Percentiles rank a stretch among this genome's conserved stretches.
These are phyloP conservation scores for Corinectria fuckeliana DNA, from an alignment of 2,329 filamentous ascomycete genomes.

Conservation along the genomic window DNA sequence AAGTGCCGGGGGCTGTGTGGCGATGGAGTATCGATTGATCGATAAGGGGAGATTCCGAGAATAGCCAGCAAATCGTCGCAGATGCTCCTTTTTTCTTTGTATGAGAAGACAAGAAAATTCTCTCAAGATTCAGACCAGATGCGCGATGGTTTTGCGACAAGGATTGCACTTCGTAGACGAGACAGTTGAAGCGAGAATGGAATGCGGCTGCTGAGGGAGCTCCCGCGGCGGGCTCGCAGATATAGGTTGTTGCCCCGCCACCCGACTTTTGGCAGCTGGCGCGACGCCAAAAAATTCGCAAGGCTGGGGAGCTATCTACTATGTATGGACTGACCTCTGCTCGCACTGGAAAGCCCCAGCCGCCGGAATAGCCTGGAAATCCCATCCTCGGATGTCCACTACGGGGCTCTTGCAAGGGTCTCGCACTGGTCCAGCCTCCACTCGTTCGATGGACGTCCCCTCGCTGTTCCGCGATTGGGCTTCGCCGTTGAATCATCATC, in stretches of 20 bases:
- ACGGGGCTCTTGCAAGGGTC: constrained; percentile 5
- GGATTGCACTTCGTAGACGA: too few relatives aligned
- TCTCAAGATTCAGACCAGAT: neutral
- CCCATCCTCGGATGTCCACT: constrained; percentile 4
- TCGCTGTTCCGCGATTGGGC: neutral
- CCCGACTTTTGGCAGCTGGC: constrained; percentile 45
- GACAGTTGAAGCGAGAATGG: constrained; percentile 13
- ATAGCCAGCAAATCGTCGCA: neutral
- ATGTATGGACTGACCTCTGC: too few relatives aligned
- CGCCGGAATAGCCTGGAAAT: constrained; percentile 10
- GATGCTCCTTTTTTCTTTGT: neutral
- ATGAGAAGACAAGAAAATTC: neutral
- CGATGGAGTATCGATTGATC: neutral
- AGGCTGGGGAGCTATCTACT: constrained; percentile 40
- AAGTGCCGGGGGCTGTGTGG: neutral
- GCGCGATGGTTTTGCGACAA: neutral
- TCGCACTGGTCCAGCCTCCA: constrained; percentile 9
- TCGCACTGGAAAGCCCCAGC: too few relatives aligned
- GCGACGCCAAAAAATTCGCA: constrained; percentile 37
- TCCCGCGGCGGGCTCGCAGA: constrained; percentile 23
- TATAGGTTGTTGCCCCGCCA: constrained; percentile 60
- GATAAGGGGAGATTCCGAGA: neutral
- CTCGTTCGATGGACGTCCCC: constrained; percentile 9
- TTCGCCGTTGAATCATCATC: neutral
- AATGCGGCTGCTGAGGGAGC: constrained; percentile 16